Base-by-base conservation (phyloP, 345 rosid species). In the Conringia planisiliqua region DNA sequence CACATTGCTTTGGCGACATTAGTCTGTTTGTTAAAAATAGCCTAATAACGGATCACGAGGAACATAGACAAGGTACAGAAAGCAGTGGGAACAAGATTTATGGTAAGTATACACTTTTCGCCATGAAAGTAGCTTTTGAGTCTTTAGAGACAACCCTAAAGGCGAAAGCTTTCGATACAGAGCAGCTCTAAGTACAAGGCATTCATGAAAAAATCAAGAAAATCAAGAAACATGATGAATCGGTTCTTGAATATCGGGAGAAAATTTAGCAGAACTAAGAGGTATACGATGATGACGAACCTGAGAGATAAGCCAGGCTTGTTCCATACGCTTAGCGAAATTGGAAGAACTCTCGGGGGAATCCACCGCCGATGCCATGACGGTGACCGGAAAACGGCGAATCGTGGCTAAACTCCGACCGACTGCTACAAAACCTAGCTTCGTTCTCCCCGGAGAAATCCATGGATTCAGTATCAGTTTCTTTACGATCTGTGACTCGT, bases 281-380 rank as follows among this genome's bases (percentile, higher is more conserved):
- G 24, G 63, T 7, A 2, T 10, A 6, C 5, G 30, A 40, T 58
- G 44, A 63, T 29, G 38, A 10, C 4, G 24, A 36, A 90, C 96
- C 94, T 94, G 92, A 60, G 98, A 89, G 76, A 94, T 89, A 64
- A 82, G 39, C 98, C 96, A 94, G 20, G 95, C 93, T 68, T 81
- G 94, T 70, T 94, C 98, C 84, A 87, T 87, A 44, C 97, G 94
- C 84, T 85, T 88, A 20, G 48, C 76, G 82, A 94, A 91, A 80
- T 86, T 78, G 6, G 94, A 86, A 42, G 97, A 91, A 70, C 87
- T 89, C 62, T 82, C 93, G 30, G 66, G 80, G 1, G 98, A 87
- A 80, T 93, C 94, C 43, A 94, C 86, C 62, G 68, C 63, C 2
- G 94, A 93, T 76, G 96, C 91, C 66, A 79, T 84, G 20, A 84